Conservation (phyloP, 352 stramenopile genomes). For the Blastocystis sp. region DNA sequence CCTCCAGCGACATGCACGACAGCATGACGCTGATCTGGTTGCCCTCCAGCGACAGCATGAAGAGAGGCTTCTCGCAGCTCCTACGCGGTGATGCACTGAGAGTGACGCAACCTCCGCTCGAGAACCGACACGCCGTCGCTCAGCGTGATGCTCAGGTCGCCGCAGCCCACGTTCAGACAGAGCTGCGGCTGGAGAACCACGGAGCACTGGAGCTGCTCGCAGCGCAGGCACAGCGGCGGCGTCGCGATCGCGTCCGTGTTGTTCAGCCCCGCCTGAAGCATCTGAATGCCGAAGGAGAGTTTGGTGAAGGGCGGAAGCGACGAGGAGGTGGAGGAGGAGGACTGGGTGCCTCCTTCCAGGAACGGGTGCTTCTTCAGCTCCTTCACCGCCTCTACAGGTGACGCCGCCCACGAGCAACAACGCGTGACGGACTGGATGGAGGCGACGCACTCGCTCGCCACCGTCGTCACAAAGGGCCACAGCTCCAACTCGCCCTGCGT, state of each 20-base stretch:
- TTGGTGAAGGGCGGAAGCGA: background rate
- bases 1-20: background rate
- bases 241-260: background rate
- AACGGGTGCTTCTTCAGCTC: background rate
- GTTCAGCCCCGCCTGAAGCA: background rate
- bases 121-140: background rate
- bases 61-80: background rate
- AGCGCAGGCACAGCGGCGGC: background rate
- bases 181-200: background rate
- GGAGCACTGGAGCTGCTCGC: background rate
- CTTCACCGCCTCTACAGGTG: background rate
- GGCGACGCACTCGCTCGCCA: background rate
- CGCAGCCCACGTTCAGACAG: background rate
- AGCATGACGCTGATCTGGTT: background rate
- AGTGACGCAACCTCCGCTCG: background rate
- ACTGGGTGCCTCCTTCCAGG: background rate
- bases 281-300: background rate
- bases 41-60: background rate
- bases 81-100: background rate
- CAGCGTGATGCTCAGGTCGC: background rate
- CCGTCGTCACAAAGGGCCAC: background rate
- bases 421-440: background rate
- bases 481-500: background rate
- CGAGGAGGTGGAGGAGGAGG: background rate
- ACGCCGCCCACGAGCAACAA: background rate